phyloP scores from a whole-genome alignment of 805 yeast species.

The Yamadazyma akitaensis region DNA sequence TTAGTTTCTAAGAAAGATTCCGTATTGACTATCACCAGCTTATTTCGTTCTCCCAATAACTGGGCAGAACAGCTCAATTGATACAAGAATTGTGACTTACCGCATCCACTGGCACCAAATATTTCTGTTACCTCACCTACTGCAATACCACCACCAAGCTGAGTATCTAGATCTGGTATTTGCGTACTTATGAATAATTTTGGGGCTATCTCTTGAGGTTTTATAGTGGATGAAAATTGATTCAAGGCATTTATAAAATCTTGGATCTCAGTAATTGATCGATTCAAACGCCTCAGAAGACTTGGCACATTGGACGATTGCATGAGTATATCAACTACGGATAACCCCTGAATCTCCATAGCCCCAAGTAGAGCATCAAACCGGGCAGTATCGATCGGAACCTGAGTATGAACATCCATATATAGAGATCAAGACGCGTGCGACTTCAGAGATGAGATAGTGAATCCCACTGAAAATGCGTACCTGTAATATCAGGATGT shows the following conservation, averaged over 20 bases:
- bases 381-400: conserved; percentile 1
- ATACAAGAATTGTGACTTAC: conserved; percentile 77
- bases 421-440: neutral
- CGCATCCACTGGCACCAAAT: conserved; percentile 81
- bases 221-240: neutral
- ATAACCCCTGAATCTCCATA: conserved; percentile 22
- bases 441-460: neutral
- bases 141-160: conserved; percentile 30
- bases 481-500: too few relatives aligned
- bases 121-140: conserved; percentile 56
- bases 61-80: conserved; percentile 64
- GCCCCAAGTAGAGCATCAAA: conserved; percentile 17
- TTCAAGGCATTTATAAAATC: conserved; percentile 8
- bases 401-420: conserved; percentile 6
- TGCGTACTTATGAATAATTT: conserved; percentile 21
- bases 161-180: conserved; percentile 21
- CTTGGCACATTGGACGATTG: conserved; percentile 13
- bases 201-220: conserved; percentile 10
- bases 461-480: too few relatives aligned
- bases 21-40: conserved; percentile 67
- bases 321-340: conserved; percentile 24
- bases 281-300: conserved; percentile 20
- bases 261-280: conserved; percentile 27
- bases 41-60: conserved; percentile 8
- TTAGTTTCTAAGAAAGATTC: conserved; percentile 70